phyloP scores from a whole-genome alignment of 164 flowering plant genomes.

The Chimonanthus praecox region DNA sequence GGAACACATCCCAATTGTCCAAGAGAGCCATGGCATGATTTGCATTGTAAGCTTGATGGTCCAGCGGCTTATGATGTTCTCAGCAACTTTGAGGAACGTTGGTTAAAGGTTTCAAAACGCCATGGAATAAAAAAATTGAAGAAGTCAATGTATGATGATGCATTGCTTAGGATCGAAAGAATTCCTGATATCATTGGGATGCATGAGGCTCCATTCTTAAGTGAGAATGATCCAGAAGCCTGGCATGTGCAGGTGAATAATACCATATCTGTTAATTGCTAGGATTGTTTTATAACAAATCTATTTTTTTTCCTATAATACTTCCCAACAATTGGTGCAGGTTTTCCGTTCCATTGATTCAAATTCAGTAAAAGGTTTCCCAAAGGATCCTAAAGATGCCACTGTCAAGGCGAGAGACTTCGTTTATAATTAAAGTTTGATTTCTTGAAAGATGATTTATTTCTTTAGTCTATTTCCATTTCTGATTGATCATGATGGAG shows the following conservation, averaged over 20 bases:
- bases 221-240: slow-evolving; percentile 69
- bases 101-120: slow-evolving; percentile 80
- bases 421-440: background rate
- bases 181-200: slow-evolving; percentile 69
- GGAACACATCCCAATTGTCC: slow-evolving; percentile 63
- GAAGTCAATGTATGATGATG: slow-evolving; percentile 71
- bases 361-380: slow-evolving; percentile 77
- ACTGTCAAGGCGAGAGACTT: background rate
- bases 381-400: slow-evolving; percentile 66
- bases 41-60: slow-evolving; percentile 83
- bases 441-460: background rate
- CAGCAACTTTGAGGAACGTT: slow-evolving; percentile 87
- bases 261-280: slow-evolving; percentile 54
- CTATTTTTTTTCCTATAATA: background rate
- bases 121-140: slow-evolving; percentile 63
- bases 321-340: slow-evolving; percentile 28
- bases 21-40: slow-evolving; percentile 97
- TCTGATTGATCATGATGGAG: background rate
- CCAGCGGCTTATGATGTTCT: slow-evolving; percentile 96
- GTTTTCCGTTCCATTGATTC: slow-evolving; percentile 93
- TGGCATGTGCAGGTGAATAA: slow-evolving; percentile 91
- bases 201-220: slow-evolving; percentile 34
- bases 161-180: slow-evolving; percentile 70
- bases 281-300: slow-evolving; percentile 3
- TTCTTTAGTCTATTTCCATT: background rate